Evolutionary conservation across 331 rosid genomes (phyloP), one percentile per base, ranked within the genome.

Genomic region (Stylosanthes scabra): DNA sequence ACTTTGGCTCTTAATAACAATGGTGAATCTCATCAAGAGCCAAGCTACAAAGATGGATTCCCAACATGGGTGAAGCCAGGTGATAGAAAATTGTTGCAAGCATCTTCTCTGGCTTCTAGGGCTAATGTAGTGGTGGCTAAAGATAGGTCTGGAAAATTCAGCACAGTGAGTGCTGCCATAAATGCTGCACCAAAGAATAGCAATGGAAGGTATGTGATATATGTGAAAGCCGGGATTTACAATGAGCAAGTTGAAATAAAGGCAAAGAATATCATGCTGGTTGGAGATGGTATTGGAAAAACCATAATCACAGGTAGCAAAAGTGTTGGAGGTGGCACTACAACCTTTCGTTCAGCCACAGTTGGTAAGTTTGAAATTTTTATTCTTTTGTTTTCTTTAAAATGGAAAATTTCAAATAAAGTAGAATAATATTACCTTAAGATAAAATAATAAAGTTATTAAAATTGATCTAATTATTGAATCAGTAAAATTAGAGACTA

Each of bases 41-140:
- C 86, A 0, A 61, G 14, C 25, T 31, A 75, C 31, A 71, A 65
- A 60, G 64, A 80, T 0, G 93, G 96, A 8, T 88, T 93, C 29
- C 97, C 98, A 1, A 84, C 72, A 56, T 93, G 98, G 98, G 88
- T 93, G 0, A 88, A 71, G 6, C 93, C 93, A 0, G 95, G 97
- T 0, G 93, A 90, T 59, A 66, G 97, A 50, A 93, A 81, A 59
- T 61, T 93, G 14, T 68, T 93, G 84, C 93, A 85, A 46, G 29
- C 88, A 6, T 67, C 88, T 65, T 80, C 95, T 2, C 75, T 86
- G 5, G 80, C 91, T 41, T 68, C 81, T 2, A 15, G 0, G 7
- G 91, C 90, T 0, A 74, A 88, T 2, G 83, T 46, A 0, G 75
- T 80, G 10, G 87, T 84, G 11, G 82, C 82, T 0, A 64, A 79